Percentiles rank a stretch among this genome's conserved stretches.
These are phyloP conservation scores for Penicillium lividum DNA, from an alignment of 495 filamentous ascomycete genomes.

Conservation along the genomic window DNA sequence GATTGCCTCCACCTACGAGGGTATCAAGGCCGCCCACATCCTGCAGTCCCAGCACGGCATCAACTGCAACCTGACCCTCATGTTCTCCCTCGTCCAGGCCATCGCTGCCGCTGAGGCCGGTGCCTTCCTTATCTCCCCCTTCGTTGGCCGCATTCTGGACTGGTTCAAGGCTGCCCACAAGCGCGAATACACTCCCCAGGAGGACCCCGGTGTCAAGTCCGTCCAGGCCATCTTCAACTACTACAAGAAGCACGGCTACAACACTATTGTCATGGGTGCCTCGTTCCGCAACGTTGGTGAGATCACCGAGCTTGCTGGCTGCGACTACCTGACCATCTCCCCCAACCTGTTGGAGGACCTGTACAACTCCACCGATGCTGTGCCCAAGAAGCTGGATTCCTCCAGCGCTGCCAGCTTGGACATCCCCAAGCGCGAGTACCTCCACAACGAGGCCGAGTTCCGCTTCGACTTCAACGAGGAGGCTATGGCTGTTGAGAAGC, in stretches of 20 bases:
- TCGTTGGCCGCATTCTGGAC: constrained; percentile 98
- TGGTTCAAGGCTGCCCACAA: constrained; percentile 98
- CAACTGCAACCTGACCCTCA: constrained; percentile 98
- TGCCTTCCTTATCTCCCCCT: constrained; percentile 98
- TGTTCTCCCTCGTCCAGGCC: constrained; percentile 96
- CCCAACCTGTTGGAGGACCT: constrained; percentile 94
- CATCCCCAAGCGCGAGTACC: constrained; percentile 86
- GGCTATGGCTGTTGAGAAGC: constrained; percentile 98
- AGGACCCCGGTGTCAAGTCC: constrained; percentile 96
- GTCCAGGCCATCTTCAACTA: constrained; percentile 99
- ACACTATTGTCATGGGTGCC: constrained; percentile 99
- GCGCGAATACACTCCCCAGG: constrained; percentile 82
- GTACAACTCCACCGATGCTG: constrained; percentile 71
- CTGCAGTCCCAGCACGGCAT: constrained; percentile 91
- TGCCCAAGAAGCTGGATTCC: constrained; percentile 92
- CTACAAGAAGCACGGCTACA: constrained; percentile 99
- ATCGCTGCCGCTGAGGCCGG: constrained; percentile 96
- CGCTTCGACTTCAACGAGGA: constrained; percentile 99
- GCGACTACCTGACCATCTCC: constrained; percentile 98
- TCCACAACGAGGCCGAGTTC: constrained; percentile 86
- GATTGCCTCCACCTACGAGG: constrained; percentile 73
- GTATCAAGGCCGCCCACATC: constrained; percentile 94
- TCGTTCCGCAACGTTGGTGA: constrained; percentile 95
- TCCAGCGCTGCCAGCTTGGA: constrained; percentile 62
- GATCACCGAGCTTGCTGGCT: constrained; percentile 96